phyloP scores from a whole-genome alignment of 352 stramenopile genomes.

The Globisporangium barbulae region DNA sequence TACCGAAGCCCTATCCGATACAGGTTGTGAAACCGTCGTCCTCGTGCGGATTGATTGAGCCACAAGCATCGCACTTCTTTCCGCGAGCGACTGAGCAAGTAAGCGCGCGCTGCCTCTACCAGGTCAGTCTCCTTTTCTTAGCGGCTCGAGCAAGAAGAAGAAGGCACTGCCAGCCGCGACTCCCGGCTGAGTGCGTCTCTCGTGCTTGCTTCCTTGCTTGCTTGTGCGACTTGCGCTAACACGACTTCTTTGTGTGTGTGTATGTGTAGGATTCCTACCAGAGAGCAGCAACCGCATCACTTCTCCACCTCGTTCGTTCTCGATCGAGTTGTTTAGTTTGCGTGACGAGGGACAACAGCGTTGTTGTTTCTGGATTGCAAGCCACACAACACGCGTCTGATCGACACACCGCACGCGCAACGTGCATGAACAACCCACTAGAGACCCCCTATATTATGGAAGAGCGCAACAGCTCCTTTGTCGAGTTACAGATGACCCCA shows the following conservation, averaged over 20 bases:
- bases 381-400: slow-evolving; percentile 2
- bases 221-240: background rate
- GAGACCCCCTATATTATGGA: slow-evolving; percentile 31
- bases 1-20: background rate
- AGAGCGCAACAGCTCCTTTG: slow-evolving; percentile 49
- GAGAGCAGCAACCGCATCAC: background rate
- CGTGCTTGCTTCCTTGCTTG: background rate
- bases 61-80: background rate
- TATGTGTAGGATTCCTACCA: background rate
- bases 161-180: background rate
- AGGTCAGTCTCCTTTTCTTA: slow-evolving; percentile 8
- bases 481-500: slow-evolving; percentile 24
- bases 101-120: background rate
- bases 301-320: background rate
- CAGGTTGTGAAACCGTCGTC: background rate
- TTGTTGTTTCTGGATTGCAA: slow-evolving; percentile 1
- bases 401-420: background rate
- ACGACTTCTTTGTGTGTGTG: background rate
- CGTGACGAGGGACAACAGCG: background rate
- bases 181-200: background rate
- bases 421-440: slow-evolving; percentile 4
- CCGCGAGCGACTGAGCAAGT: background rate
- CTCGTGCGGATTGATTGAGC: background rate
- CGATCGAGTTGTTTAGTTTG: slow-evolving; percentile 4
- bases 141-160: slow-evolving; percentile 1